Base-by-base conservation (phyloP, 306 rosid species). In the Ochetophila trinervis region DNA sequence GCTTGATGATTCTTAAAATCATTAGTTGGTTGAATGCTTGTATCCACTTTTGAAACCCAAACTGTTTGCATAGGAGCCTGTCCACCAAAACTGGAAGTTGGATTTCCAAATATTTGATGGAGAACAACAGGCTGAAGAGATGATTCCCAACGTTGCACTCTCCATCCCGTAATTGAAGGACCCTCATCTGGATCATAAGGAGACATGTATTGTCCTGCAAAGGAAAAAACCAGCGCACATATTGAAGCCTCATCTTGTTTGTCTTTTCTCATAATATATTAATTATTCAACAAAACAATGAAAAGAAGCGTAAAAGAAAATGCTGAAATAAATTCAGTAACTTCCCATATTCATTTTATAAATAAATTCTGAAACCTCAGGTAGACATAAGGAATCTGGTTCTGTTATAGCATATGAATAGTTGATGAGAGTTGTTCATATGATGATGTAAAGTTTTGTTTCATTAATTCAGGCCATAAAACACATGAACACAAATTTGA, bases 81-180 rank as follows among this genome's bases (percentile, higher is more conserved):
- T 69, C 99, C 99, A 69, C 94, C 88, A 84, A 88, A 88, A 76
- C 88, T 88, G 52, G 97, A 86, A 73, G 94, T 87, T 68, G 99
- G 96, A 60, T 80, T 90, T 51, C 97, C 97, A 86, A 93, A 93
- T 79, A 93, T 93, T 67, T 89, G 99, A 82, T 93, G 99, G 68
- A 93, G 97, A 69, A 90, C 99, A 53, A 93, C 99, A 24, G 84
- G 87, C 68, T 90, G 89, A 71, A 90, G 84, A 53, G 99, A 90
- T 51, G 99, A 93, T 81, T 90, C 97, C 99, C 99, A 93, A n/a
- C 99, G 99, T 73, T 93, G 99, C 74, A 93, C 99, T 77, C 99
- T 90, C 99, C 99, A 93, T 61, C 99, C 99, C 8, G 99, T 87
- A 62, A 93, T 80, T 60, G 99, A 88, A 53, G 99, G 99, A 42